Evolutionary conservation across 345 rosid species (phyloP).

Genomic region (Eucalyptus dawsonii): DNA sequence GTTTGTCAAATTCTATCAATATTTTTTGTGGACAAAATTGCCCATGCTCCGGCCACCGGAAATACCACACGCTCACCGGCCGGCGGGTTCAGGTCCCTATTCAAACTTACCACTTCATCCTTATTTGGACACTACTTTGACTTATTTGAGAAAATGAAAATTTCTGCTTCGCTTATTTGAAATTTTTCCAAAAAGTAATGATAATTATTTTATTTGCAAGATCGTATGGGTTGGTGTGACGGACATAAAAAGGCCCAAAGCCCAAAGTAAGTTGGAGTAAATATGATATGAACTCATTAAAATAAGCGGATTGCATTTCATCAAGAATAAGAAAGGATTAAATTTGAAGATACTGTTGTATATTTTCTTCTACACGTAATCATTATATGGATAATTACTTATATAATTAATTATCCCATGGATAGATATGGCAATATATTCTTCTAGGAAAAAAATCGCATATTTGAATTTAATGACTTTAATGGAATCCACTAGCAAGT

Average conservation of each 20-base stretch:
- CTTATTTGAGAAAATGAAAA: too few relatives aligned
- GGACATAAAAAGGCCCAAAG: background rate
- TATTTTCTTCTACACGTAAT: background rate
- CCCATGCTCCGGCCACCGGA: too few relatives aligned
- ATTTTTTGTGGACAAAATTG: too few relatives aligned
- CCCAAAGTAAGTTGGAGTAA: background rate
- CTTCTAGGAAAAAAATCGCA: background rate
- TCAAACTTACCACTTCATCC: too few relatives aligned
- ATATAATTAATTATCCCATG: background rate
- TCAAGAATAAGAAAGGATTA: conserved; percentile 2
- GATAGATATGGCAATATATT: background rate
- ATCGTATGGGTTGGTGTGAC: background rate
- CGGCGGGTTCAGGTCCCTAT: too few relatives aligned
- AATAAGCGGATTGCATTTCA: background rate
- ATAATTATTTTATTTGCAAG: background rate
- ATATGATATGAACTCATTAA: background rate
- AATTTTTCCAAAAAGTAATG: background rate
- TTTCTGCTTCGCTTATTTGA: too few relatives aligned
- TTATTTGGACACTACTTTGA: too few relatives aligned
- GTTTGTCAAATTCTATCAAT: too few relatives aligned
- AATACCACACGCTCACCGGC: too few relatives aligned
- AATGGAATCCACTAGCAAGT: background rate
- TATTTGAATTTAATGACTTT: background rate
- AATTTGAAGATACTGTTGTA: background rate
- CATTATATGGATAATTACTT: background rate